phyloP scores from a whole-genome alignment of 441 rosid genomes.

The Aleurites moluccanus region DNA sequence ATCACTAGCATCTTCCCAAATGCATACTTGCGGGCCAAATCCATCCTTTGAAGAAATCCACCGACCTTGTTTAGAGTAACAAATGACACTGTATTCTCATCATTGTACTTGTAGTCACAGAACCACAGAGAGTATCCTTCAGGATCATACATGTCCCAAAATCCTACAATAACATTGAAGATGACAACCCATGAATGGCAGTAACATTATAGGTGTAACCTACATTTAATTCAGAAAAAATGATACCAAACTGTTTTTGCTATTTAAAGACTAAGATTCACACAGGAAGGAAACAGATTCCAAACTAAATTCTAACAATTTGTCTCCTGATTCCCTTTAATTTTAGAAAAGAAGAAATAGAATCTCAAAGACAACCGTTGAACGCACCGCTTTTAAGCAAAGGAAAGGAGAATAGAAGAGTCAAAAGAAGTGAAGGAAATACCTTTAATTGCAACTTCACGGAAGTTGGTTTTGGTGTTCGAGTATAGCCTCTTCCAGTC shows the following conservation, averaged over 20 bases:
- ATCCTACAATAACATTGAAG: conserved; percentile 48
- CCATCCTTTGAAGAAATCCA: conserved; percentile 95
- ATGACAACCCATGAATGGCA: conserved; percentile 11
- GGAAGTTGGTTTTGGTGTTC: conserved; percentile 92
- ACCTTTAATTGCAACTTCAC: conserved; percentile 95
- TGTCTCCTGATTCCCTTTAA: too few relatives aligned
- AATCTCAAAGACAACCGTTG: background rate
- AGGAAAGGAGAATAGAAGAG: too few relatives aligned
- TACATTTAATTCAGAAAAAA: background rate
- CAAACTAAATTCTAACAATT: background rate
- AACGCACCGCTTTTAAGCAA: background rate
- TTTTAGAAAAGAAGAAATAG: too few relatives aligned
- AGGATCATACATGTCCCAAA: conserved; percentile 98
- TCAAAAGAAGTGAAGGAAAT: background rate
- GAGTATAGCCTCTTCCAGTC: conserved; percentile 99
- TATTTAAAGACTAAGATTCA: background rate
- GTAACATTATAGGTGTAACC: background rate
- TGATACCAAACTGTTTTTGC: background rate
- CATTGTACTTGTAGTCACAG: conserved; percentile 92
- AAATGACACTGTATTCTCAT: conserved; percentile 85
- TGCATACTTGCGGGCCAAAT: conserved; percentile 86
- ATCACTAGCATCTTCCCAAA: conserved; percentile 92
- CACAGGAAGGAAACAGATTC: too few relatives aligned
- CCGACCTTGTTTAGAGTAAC: conserved; percentile 89
- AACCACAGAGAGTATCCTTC: conserved; percentile 97